phyloP scores from a whole-genome alignment of 805 yeast species.

The Kluyveromyces wickerhamii region DNA sequence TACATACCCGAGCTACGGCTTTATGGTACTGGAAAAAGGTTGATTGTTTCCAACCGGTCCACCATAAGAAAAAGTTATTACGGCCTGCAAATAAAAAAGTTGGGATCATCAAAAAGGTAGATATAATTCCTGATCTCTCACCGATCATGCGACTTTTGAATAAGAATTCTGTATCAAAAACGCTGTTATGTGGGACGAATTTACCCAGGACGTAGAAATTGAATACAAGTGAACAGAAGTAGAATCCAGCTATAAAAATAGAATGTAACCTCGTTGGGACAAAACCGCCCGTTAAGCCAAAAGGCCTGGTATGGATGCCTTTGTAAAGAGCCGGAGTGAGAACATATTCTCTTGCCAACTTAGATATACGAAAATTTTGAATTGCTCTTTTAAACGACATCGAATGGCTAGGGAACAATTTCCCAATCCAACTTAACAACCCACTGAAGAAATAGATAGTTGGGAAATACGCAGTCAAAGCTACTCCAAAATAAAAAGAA shows the following conservation, averaged over 20 bases:
- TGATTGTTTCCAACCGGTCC: constrained; percentile 57
- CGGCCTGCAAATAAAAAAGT: constrained; percentile 59
- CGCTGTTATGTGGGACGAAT: constrained; percentile 10
- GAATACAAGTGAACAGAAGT: constrained; percentile 4
- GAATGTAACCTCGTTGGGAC: constrained; percentile 20
- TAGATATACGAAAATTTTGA: constrained; percentile 7
- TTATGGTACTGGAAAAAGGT: constrained; percentile 59
- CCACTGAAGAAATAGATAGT: constrained; percentile 36
- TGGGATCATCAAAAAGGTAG: constrained; percentile 44
- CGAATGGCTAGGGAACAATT: constrained; percentile 33
- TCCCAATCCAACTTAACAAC: constrained; percentile 34
- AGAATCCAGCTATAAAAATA: constrained; percentile 12
- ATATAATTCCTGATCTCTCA: constrained; percentile 44
- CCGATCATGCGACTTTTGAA: constrained; percentile 30
- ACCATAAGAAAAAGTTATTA: constrained; percentile 53
- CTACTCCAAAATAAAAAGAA: constrained; percentile 41
- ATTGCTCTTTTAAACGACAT: constrained; percentile 26
- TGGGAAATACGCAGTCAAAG: constrained; percentile 43
- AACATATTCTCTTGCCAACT: constrained; percentile 13
- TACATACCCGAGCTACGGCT: constrained; percentile 48
- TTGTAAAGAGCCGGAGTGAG: constrained; percentile 15
- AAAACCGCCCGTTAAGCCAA: constrained; percentile 8
- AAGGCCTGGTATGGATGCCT: constrained; percentile 7
- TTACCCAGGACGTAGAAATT: constrained; percentile 6
- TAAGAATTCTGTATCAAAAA: constrained; percentile 9